Percentiles rank a stretch among this genome's conserved stretches.
phyloP scores from a whole-genome alignment of 306 rosid genomes.

The Alnus glutinosa region DNA sequence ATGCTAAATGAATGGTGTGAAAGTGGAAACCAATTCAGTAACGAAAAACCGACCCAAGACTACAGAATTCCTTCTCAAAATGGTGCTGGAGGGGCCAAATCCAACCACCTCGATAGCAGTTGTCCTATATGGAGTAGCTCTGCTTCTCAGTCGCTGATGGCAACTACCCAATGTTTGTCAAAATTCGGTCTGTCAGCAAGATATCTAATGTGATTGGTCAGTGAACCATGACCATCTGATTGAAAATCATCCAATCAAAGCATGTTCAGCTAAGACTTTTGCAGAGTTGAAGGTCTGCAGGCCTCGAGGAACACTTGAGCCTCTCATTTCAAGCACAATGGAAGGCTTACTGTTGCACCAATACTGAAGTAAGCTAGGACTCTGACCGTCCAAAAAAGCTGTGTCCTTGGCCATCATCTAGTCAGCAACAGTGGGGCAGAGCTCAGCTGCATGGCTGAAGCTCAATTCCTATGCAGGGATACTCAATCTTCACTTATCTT shows the following conservation, averaged over 20 bases:
- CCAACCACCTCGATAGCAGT: slow-evolving; percentile 8
- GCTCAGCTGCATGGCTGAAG: slow-evolving; percentile 40
- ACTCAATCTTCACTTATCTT: slow-evolving; percentile 45
- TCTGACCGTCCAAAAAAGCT: slow-evolving; percentile 40
- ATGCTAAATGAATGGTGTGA: slow-evolving; percentile 38
- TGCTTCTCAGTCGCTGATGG: slow-evolving; percentile 20
- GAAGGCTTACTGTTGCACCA: slow-evolving; percentile 34
- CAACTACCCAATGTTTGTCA: slow-evolving; percentile 2
- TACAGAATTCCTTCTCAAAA: slow-evolving; percentile 33
- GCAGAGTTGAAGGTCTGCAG: slow-evolving; percentile 15
- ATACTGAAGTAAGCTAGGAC: slow-evolving; percentile 31
- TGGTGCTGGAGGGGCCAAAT: slow-evolving; percentile 16
- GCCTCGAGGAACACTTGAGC: slow-evolving; percentile 22
- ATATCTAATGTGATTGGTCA: slow-evolving; percentile 10
- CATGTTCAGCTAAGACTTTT: slow-evolving; percentile 20
- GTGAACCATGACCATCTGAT: slow-evolving; percentile 22
- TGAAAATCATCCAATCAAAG: slow-evolving; percentile 16
- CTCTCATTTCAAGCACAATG: slow-evolving; percentile 10
- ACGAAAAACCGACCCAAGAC: slow-evolving; percentile 30
- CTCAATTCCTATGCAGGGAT: slow-evolving; percentile 38
- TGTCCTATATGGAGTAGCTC: neutral
- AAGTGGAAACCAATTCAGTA: slow-evolving; percentile 39
- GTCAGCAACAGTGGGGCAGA: slow-evolving; percentile 35
- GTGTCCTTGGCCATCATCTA: slow-evolving; percentile 22
- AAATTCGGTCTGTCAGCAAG: slow-evolving; percentile 16